phyloP scores from a whole-genome alignment of 2,329 filamentous ascomycete genomes.

The Pseudophaeomoniella oleicola region DNA sequence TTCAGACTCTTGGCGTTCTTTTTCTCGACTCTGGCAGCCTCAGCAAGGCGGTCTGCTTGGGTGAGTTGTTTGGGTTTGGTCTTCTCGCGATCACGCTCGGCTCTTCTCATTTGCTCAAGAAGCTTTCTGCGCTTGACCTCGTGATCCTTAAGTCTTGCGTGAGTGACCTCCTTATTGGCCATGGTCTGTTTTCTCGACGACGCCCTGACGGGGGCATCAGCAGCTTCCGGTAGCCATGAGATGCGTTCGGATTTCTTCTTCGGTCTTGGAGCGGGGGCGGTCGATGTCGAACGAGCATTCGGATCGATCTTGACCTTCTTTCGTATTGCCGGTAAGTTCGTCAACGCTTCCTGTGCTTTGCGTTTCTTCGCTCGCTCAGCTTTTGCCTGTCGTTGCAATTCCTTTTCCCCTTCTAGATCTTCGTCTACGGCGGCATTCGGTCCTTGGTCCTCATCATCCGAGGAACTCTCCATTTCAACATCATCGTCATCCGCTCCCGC shows the following conservation, averaged over 20 bases:
- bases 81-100: conserved; percentile 51
- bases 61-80: conserved; percentile 70
- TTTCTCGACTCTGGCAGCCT: conserved; percentile 71
- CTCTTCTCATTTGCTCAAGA: conserved; percentile 44
- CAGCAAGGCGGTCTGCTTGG: conserved; percentile 68
- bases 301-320: conserved; percentile 63
- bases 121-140: conserved; percentile 31
- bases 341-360: conserved; percentile 62
- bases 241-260: conserved; percentile 60
- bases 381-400: conserved; percentile 63
- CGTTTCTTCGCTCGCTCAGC: conserved; percentile 64
- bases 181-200: conserved; percentile 50
- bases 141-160: conserved; percentile 32
- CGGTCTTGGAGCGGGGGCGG: conserved; percentile 22
- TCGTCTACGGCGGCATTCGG: conserved; percentile 38
- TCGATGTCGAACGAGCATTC: conserved; percentile 17
- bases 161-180: conserved; percentile 46
- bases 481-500: conserved; percentile 39
- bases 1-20: conserved; percentile 82
- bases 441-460: conserved; percentile 64
- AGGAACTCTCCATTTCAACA: conserved; percentile 72
- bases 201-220: conserved; percentile 46
- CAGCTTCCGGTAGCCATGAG: conserved; percentile 52
- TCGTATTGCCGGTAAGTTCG: conserved; percentile 37
- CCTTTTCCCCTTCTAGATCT: conserved; percentile 74